These are phyloP conservation scores for Cryptosporidium ubiquitum DNA, from an alignment of 169 alveolate genomes.

Conservation along the genomic window DNA sequence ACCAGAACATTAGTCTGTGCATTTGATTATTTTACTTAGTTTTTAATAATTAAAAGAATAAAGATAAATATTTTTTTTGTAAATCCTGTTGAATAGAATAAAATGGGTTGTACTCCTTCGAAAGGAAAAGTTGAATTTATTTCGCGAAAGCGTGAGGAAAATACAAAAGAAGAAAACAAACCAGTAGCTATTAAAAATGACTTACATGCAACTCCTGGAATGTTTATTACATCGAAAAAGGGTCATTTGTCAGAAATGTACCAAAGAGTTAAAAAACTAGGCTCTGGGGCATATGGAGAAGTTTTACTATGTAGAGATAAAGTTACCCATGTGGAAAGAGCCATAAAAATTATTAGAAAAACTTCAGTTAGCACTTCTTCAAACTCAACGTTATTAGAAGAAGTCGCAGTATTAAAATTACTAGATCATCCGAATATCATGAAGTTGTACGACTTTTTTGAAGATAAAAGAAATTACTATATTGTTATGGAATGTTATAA, in stretches of 20 bases:
- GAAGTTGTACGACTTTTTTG: slow-evolving; percentile 91
- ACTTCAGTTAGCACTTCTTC: slow-evolving; percentile 53
- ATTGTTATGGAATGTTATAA: slow-evolving; percentile 90
- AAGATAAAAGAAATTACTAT: slow-evolving; percentile 86
- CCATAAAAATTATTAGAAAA: slow-evolving; percentile 88
- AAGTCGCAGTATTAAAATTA: slow-evolving; percentile 87
- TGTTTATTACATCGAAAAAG: slow-evolving; percentile 65
- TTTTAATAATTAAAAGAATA: neutral
- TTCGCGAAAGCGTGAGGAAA: slow-evolving; percentile 25
- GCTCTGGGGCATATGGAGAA: slow-evolving; percentile 93
- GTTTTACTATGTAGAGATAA: slow-evolving; percentile 86
- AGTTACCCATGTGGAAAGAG: slow-evolving; percentile 83
- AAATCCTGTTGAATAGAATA: neutral
- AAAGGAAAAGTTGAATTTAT: slow-evolving; percentile 38
- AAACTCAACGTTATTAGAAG: slow-evolving; percentile 80
- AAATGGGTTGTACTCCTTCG: slow-evolving; percentile 56
- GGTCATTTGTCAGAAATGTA: slow-evolving; percentile 84
- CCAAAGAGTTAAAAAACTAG: slow-evolving; percentile 85
- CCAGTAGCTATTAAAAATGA: neutral
- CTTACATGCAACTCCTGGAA: slow-evolving; percentile 71
- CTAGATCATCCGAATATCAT: slow-evolving; percentile 96
- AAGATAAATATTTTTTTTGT: neutral
- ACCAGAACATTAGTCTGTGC: neutral
- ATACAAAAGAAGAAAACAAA: neutral
- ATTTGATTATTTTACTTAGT: neutral